Base-by-base conservation (phyloP, 2,329 filamentous ascomycete genomes). In the Botryotinia convoluta region DNA sequence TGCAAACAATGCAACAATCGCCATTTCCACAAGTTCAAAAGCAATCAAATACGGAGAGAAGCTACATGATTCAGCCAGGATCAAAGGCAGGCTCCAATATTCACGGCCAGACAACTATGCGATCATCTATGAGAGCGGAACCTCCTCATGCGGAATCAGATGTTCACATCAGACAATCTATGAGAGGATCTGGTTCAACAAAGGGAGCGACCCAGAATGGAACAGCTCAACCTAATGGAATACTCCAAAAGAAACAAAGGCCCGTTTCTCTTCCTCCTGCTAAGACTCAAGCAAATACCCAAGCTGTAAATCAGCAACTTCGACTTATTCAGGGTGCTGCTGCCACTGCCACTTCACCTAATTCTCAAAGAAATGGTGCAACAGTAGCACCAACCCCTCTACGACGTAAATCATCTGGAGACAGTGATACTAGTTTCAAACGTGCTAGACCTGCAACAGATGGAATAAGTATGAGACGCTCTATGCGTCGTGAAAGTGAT, bases 351-450 rank as follows among this genome's bases (percentile, higher is more conserved):
- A 42, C 77, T 39, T 72, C 75, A 16, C 73, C 74, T 10, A 65
- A 64, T 39, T 39, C 12, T 18, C 61, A 74, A 69, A 70, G 72
- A 61, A 54, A 65, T 71, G 32, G 71, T 74, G 35, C 69, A 73
- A 14, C 14, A 5, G n/a, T 48, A 12, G 63, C 72, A 51, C 72
- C 73, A 18, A 76, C 85, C 20, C 77, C 79, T 8, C 81, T 89
- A 14, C 83, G 84, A 73, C 87, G 90, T 2, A 87, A 84, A 16
- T 85, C 84, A 29, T 92, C 91, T 0, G 89, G 90, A 76, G 90
- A 88, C 42, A 93, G 91, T 78, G 91, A 93, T 62, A 97, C 93
- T 82, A 97, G 93, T 80, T 97, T 97, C 84, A 92, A 89, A 79
- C 91, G 93, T 42, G 82, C 85, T 61, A 87, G 88, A 74, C 83